Conservation (phyloP, 805 yeast genomes). For the Kazachstania taianensis region DNA sequence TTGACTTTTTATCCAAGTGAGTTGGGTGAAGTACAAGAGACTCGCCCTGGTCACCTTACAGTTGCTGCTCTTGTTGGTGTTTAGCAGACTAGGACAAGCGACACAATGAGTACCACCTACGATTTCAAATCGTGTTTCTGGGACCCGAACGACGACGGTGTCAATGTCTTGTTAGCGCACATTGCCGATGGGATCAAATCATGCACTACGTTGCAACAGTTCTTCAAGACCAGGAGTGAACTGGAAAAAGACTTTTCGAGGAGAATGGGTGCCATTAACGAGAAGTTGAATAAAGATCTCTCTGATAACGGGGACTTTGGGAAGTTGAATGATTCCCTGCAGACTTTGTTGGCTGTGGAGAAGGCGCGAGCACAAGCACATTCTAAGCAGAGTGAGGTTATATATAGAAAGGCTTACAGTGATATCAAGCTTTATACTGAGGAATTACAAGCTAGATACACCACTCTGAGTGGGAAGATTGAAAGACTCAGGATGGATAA, state of each 20-base stretch:
- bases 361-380: conserved; percentile 22
- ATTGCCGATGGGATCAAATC: conserved; percentile 22
- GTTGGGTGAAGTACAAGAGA: too few species aligned
- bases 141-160: conserved; percentile 29
- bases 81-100: not conserved
- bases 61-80: not conserved
- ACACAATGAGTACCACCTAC: conserved; percentile 14
- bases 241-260: conserved; percentile 27
- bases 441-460: conserved; percentile 21
- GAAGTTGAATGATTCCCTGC: conserved; percentile 14
- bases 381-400: conserved; percentile 24
- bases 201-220: conserved; percentile 16
- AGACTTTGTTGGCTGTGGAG: conserved; percentile 15
- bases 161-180: conserved; percentile 21
- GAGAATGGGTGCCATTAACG: conserved; percentile 26
- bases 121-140: conserved; percentile 27
- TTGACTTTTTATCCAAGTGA: too few species aligned
- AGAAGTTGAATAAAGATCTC: conserved; percentile 18
- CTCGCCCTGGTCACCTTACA: too few species aligned
- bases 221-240: conserved; percentile 25
- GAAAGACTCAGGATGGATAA: conserved; percentile 24
- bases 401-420: conserved; percentile 17
- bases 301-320: conserved; percentile 23
- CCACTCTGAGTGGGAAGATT: conserved; percentile 23
- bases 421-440: conserved; percentile 21